These are phyloP conservation scores for Naganishia onofrii DNA, from an alignment of 768 basidiomycete species.

Conservation along the genomic window DNA sequence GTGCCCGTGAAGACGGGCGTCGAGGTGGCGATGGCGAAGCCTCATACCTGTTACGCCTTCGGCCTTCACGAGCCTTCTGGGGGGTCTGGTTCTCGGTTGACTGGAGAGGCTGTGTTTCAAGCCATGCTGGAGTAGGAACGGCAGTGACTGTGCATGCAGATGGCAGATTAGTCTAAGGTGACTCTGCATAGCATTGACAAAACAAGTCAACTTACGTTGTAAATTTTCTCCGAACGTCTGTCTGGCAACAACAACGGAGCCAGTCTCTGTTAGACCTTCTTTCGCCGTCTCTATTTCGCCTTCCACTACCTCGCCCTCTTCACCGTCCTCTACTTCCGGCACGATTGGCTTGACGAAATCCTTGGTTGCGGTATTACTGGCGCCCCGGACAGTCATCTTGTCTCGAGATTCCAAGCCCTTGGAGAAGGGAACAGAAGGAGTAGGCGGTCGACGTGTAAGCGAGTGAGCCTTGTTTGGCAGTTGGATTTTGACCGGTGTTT, in stretches of 20 bases:
- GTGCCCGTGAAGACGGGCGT: background rate
- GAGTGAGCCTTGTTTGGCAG: background rate
- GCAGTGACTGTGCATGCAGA: background rate
- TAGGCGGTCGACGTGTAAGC: background rate
- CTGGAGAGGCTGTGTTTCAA: background rate
- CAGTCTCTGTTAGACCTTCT: background rate
- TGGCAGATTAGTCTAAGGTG: background rate
- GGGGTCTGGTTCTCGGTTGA: background rate
- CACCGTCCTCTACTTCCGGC: background rate
- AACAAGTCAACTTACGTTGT: background rate
- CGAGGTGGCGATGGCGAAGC: background rate
- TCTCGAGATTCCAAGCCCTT: background rate
- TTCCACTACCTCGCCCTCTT: conserved; percentile 13
- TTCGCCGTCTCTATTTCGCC: background rate
- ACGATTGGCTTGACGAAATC: no score
- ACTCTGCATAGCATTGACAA: background rate
- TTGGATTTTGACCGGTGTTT: background rate
- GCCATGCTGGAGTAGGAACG: background rate
- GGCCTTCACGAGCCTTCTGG: background rate
- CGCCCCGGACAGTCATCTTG: background rate
- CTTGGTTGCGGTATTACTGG: background rate
- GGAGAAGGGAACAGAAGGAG: background rate
- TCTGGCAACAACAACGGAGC: background rate
- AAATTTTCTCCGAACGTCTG: background rate
- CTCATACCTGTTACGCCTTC: background rate